These are phyloP conservation scores for Acanthamoeba culbertsoni DNA, from an alignment of 208 protist genomes.

Conservation along the genomic window DNA sequence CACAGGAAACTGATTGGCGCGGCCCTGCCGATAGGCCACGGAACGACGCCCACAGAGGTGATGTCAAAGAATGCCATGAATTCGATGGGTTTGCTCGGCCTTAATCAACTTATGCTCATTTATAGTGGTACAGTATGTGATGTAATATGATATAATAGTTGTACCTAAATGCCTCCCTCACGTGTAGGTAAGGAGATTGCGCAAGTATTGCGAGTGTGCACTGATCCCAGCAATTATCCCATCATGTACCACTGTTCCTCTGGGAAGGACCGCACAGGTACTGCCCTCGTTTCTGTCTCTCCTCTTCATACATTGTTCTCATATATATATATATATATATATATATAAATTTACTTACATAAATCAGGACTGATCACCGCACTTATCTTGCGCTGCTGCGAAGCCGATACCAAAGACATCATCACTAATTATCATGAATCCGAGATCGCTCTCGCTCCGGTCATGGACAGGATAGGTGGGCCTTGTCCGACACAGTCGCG, in stretches of 20 bases:
- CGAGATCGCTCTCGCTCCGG: not conserved
- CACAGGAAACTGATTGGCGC: not conserved
- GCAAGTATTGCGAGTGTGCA: conserved; percentile 35
- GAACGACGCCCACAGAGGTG: not conserved
- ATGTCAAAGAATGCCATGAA: conserved; percentile 40
- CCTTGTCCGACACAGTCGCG: not conserved
- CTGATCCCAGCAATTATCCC: conserved; percentile 20
- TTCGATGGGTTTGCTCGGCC: conserved; percentile 35
- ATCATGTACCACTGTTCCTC: conserved; percentile 60
- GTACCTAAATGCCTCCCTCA: too few relatives aligned
- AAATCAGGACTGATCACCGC: conserved; percentile 46
- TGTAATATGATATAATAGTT: not conserved
- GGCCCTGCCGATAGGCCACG: not conserved
- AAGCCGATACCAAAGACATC: conserved; percentile 29
- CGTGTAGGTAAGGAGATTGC: conserved; percentile 52
- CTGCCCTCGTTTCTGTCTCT: not conserved
- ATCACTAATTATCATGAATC: conserved; percentile 39
- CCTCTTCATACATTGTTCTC: not conserved
- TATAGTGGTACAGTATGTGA: not conserved
- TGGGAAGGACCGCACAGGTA: conserved; percentile 41
- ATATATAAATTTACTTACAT: too few relatives aligned
- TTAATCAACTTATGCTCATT: conserved; percentile 50
- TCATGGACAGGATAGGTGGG: not conserved
- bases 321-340: too few relatives aligned
- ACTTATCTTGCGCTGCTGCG: conserved; percentile 20